Percentiles rank a stretch among this genome's conserved stretches.
phyloP scores from a whole-genome alignment of 768 basidiomycete species.

The Lentinula edodes region DNA sequence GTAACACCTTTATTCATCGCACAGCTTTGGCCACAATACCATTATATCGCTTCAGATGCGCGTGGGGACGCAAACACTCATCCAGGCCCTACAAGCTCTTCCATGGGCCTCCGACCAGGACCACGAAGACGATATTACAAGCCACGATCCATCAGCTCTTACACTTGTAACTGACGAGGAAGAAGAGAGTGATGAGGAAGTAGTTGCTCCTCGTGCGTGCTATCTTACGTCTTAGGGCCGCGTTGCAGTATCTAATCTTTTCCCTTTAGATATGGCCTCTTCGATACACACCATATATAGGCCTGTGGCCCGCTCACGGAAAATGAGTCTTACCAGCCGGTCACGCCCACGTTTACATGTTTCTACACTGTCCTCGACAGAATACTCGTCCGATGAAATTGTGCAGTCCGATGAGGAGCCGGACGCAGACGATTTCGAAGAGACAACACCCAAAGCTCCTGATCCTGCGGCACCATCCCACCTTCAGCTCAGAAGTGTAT shows the following conservation, averaged over 20 bases:
- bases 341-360: constrained; percentile 14
- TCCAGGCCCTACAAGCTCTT: constrained; percentile 82
- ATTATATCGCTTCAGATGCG: constrained; percentile 55
- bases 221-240: constrained; percentile 6
- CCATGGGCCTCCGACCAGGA: constrained; percentile 72
- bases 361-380: constrained; percentile 2
- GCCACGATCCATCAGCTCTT: constrained; percentile 23
- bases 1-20: constrained; percentile 7
- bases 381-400: constrained; percentile 19
- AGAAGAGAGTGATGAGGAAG: constrained; percentile 65
- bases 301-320: constrained; percentile 65
- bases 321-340: constrained; percentile 16
- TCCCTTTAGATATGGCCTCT: constrained; percentile 52
- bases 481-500: constrained; percentile 3
- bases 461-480: constrained; percentile 12
- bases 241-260: background rate
- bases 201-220: constrained; percentile 23
- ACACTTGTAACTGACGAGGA: constrained; percentile 34
- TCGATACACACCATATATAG: constrained; percentile 88
- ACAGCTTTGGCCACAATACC: constrained; percentile 4
- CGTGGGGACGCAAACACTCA: constrained; percentile 82
- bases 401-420: constrained; percentile 38
- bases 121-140: constrained; percentile 56
- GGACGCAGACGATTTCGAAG: constrained; percentile 53
- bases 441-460: constrained; percentile 38